phyloP scores from a whole-genome alignment of 768 basidiomycete genomes.

The Dendrothele bispora region DNA sequence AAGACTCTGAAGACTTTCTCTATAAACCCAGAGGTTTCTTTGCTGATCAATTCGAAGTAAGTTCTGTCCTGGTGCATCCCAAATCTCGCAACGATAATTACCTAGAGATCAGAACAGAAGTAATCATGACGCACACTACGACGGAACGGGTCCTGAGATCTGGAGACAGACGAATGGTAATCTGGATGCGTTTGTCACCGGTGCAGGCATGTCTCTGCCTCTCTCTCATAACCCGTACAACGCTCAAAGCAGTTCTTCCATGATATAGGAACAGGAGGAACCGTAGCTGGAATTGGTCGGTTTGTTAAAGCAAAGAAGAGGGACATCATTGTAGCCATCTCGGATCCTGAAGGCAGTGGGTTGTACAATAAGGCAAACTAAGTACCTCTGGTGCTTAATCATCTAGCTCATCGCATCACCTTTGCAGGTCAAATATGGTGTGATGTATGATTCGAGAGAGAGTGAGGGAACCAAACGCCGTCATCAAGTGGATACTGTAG shows the following conservation, averaged over 20 bases:
- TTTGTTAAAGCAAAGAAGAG: constrained; percentile 78
- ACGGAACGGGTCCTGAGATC: constrained; percentile 93
- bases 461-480: constrained; percentile 90
- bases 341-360: constrained; percentile 94
- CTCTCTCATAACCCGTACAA: neutral
- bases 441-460: constrained; percentile 94
- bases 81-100: neutral
- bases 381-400: neutral
- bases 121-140: constrained; percentile 87
- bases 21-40: constrained; percentile 80
- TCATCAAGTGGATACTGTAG: constrained; percentile 94
- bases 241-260: neutral
- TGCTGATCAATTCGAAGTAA: constrained; percentile 92
- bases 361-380: constrained; percentile 82
- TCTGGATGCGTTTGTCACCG: constrained; percentile 84
- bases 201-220: constrained; percentile 60
- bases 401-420: neutral
- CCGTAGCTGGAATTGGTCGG: constrained; percentile 80
- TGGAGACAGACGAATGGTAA: constrained; percentile 88
- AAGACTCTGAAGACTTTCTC: constrained; percentile 41
- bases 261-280: constrained; percentile 88
- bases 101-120: constrained; percentile 63
- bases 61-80: constrained; percentile 2
- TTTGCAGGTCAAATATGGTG: constrained; percentile 78
- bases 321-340: constrained; percentile 66